Base-by-base conservation (phyloP, 1,139 yeast species). In the Hyphopichia wangnamkhiaoensis region DNA sequence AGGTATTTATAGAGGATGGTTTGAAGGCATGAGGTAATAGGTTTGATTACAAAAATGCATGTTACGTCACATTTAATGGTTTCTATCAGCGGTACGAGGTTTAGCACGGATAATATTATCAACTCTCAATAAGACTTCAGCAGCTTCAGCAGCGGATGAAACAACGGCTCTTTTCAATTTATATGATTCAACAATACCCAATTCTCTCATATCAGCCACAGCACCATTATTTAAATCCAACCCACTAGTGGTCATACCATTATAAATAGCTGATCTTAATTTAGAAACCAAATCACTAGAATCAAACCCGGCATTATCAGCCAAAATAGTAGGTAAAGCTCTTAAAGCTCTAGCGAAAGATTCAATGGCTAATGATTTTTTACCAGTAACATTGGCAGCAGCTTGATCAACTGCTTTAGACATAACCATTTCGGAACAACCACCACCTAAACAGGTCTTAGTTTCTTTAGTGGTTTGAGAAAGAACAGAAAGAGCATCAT, bases 401-500 rank as follows among this genome's bases (percentile, higher is more conserved):
- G 84, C 88, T 48, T 88, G 90, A 52, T 94, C 98, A 27, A 93
- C 98, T 5, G 98, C 97, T 64, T 88, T 89, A 10, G 97, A 86
- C 98, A 93, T 93, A 53, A 89, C 75, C 96, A 93, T 91, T 66
- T 93, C 99, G 4, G 97, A 83, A 60, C 97, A 91, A 20, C 99
- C 99, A 49, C 97, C 99, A 42, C 99, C 99, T 35, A 93, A 76
- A 28, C 94, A 94, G 2, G 97, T 90, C 61, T 91, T 82, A n/a
- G 98, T 87, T 56, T 90, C 96, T 52, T 75, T 82, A 1, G 97
- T 93, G 13, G 98, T 93, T 68, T 94, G 98, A 1, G 97, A 89
- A 43, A 93, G 75, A 12, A 93, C 98, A 2, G 96, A 88, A 43
- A 93, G 74, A 1, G 99, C 98, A 66, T 93, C 99, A 59, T 94